A percentile compares a stretch with the other conserved stretches of the same genome.
phyloP scores from a whole-genome alignment of 2,329 filamentous ascomycete genomes.

The Microsporum ferrugineum region DNA sequence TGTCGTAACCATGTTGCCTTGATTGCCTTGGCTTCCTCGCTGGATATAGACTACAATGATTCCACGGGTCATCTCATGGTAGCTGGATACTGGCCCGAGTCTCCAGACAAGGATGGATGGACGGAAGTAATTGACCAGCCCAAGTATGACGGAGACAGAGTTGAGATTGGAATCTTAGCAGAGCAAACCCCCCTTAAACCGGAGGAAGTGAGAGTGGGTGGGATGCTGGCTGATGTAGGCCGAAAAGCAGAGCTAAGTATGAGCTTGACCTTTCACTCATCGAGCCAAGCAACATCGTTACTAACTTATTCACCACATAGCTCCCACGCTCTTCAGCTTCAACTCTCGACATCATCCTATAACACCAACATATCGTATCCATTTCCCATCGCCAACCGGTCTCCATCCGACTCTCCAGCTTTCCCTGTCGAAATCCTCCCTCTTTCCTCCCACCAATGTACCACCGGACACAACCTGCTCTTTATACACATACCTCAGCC shows the following conservation, averaged over 20 bases:
- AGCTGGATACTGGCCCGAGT: constrained; percentile 49
- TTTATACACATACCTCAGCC: constrained; percentile 67
- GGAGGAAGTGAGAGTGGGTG: constrained; percentile 67
- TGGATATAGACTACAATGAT: constrained; percentile 70
- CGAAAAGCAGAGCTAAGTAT: constrained; percentile 56
- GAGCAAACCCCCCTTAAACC: constrained; percentile 47
- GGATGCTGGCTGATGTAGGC: constrained; percentile 66
- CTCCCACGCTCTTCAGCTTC: constrained; percentile 71
- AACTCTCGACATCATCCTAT: constrained; percentile 63
- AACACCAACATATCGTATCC: constrained; percentile 47
- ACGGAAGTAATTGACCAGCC: constrained; percentile 32
- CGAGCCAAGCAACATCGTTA: neutral
- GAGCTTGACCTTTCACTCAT: constrained; percentile 11
- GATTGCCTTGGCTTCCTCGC: constrained; percentile 45
- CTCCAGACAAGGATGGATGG: constrained; percentile 33
- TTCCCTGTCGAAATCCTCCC: constrained; percentile 42
- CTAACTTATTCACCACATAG: constrained; percentile 26
- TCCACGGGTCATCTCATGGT: constrained; percentile 54
- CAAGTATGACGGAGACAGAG: constrained; percentile 34
- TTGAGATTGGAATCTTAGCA: constrained; percentile 72
- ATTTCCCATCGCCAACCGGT: constrained; percentile 61
- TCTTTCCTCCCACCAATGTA: constrained; percentile 35
- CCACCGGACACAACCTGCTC: constrained; percentile 49
- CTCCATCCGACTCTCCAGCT: constrained; percentile 73
- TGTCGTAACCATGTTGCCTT: constrained; percentile 42